phyloP scores from a whole-genome alignment of 768 basidiomycete species.

The Suillus sp. region DNA sequence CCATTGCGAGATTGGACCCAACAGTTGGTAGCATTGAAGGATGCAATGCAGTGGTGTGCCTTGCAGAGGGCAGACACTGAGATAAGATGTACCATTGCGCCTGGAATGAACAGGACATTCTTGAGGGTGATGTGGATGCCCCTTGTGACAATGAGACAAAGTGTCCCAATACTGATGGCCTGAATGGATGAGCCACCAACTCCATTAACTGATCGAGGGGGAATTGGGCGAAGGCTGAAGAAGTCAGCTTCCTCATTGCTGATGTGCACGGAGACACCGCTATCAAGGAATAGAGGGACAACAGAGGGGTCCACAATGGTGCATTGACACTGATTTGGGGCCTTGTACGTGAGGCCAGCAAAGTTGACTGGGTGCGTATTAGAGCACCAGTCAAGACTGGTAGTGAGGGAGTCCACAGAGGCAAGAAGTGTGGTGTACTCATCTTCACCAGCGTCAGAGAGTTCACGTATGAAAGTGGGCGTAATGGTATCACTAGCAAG shows the following conservation, averaged over 20 bases:
- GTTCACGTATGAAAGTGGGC: background rate
- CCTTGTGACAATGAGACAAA: conserved; percentile 20
- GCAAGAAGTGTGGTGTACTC: background rate
- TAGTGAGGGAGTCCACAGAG: too few species aligned
- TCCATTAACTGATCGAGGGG: conserved; percentile 28
- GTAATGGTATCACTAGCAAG: background rate
- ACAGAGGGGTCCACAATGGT: background rate
- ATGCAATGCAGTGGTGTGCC: conserved; percentile 8
- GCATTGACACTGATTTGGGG: background rate
- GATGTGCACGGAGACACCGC: conserved; percentile 30
- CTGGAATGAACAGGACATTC: conserved; percentile 23
- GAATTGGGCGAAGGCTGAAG: conserved; percentile 22
- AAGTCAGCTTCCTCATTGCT: conserved; percentile 30
- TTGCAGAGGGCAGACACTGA: conserved; percentile 25
- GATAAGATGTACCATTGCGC: conserved; percentile 20
- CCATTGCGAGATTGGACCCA: conserved; percentile 1
- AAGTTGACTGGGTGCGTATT: background rate
- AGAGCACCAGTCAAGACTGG: too few species aligned
- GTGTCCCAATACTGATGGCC: conserved; percentile 29
- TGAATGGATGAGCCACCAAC: conserved; percentile 29
- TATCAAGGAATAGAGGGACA: conserved; percentile 29
- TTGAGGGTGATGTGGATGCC: conserved; percentile 15
- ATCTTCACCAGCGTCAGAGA: background rate
- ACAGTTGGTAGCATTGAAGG: conserved; percentile 23
- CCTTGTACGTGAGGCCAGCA: conserved; percentile 5